phyloP scores from a whole-genome alignment of 176 grass and related monocot genomes.

The Musa schizocarpa region DNA sequence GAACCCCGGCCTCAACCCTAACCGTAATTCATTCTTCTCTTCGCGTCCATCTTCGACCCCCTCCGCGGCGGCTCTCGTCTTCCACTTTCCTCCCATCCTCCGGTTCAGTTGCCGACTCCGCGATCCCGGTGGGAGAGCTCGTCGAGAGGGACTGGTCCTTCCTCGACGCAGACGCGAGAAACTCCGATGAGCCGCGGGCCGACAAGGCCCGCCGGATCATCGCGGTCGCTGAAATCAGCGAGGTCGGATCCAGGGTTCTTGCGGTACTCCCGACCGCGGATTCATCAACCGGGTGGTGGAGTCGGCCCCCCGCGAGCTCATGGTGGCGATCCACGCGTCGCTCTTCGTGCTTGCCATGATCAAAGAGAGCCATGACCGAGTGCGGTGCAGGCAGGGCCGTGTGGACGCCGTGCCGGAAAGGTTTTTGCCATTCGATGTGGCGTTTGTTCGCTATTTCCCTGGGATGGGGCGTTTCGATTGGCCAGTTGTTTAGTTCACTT shows the following conservation, averaged over 20 bases:
- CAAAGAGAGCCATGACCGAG: constrained; percentile 74
- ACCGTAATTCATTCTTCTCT: background rate
- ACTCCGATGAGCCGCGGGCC: background rate
- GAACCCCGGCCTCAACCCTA: background rate
- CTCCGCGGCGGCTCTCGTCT: constrained; percentile 4
- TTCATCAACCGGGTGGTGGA: constrained; percentile 50
- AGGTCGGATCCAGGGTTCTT: constrained; percentile 46
- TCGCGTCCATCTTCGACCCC: background rate
- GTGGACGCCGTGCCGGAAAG: constrained; percentile 52
- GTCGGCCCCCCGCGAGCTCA: constrained; percentile 37
- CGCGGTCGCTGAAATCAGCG: constrained; percentile 32
- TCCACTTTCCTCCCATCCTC: constrained; percentile 6
- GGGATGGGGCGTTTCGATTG: constrained; percentile 59
- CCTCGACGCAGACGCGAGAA: constrained; percentile 25
- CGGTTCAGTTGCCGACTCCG: constrained; percentile 15
- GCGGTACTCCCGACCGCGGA: constrained; percentile 46
- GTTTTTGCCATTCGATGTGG: constrained; percentile 51
- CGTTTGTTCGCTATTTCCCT: constrained; percentile 88
- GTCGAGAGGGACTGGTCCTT: constrained; percentile 93
- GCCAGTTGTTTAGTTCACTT: constrained; percentile 41
- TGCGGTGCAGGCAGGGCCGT: constrained; percentile 76
- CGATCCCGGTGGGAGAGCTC: constrained; percentile 43
- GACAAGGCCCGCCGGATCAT: constrained; percentile 27
- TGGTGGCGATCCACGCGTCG: constrained; percentile 77
- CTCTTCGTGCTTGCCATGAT: constrained; percentile 65